These are phyloP conservation scores for Lasiodiplodia sp. DNA, from an alignment of 2,329 filamentous ascomycete genomes.

Conservation along the genomic window DNA sequence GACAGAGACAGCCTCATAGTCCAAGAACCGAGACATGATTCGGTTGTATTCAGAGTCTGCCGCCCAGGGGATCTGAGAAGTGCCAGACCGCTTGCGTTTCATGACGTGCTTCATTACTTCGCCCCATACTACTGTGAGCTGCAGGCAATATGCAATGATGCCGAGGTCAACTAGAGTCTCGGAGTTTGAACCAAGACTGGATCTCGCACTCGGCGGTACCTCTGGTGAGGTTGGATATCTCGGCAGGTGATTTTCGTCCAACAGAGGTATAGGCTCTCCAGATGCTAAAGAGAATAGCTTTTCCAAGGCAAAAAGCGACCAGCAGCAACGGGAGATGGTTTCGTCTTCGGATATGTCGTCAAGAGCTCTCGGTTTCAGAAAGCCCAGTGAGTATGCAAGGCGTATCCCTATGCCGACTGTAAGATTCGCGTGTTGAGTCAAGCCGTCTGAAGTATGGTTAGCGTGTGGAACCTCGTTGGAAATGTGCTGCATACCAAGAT, in stretches of 20 bases:
- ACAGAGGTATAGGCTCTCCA: background rate
- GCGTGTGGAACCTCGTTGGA: background rate
- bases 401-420: background rate
- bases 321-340: background rate
- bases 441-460: background rate
- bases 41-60: background rate
- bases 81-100: background rate
- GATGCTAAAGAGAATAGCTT: background rate
- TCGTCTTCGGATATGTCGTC: background rate
- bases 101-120: background rate
- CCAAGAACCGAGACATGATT: background rate
- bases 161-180: constrained; percentile 1
- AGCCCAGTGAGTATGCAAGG: background rate
- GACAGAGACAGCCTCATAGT: background rate
- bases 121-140: background rate
- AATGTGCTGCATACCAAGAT: background rate
- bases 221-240: background rate
- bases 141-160: constrained; percentile 5
- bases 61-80: background rate
- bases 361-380: background rate
- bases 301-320: constrained; percentile 10
- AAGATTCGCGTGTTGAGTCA: background rate
- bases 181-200: too few species aligned
- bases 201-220: background rate
- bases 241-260: constrained; percentile 1